Conservation (phyloP, 208 protist species). For the Angomonas deanei region DNA sequence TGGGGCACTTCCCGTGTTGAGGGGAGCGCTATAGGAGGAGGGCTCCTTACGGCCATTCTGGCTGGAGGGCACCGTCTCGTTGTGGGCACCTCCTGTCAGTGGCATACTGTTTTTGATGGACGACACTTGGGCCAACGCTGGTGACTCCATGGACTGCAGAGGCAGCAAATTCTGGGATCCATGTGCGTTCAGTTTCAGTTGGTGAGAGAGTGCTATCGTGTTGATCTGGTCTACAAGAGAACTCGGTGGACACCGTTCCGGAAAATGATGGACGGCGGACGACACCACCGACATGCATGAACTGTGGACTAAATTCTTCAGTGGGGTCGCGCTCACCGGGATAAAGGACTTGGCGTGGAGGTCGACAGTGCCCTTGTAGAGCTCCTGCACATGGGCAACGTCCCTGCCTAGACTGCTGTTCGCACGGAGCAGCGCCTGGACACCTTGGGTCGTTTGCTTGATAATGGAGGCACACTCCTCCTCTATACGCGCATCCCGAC, state of each 20-base stretch:
- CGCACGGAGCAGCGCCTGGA: background rate
- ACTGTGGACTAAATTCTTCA: conserved; percentile 41
- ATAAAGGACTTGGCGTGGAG: conserved; percentile 2
- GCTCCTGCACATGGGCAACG: background rate
- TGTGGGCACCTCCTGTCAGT: too few relatives aligned
- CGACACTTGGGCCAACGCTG: background rate
- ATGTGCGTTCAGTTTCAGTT: too few relatives aligned
- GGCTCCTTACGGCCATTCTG: background rate
- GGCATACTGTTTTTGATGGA: too few relatives aligned
- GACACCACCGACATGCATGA: conserved; percentile 18
- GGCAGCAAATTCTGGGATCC: too few relatives aligned
- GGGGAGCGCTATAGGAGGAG: background rate
- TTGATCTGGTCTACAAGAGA: too few relatives aligned
- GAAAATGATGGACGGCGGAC: background rate
- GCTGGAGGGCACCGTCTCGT: background rate
- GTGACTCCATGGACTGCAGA: background rate
- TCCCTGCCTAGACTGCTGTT: background rate
- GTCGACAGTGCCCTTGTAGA: background rate
- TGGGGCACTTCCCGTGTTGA: background rate
- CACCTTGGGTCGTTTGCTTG: background rate
- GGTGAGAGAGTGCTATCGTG: too few relatives aligned
- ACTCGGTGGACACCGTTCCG: too few relatives aligned
- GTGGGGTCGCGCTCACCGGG: conserved; percentile 16
- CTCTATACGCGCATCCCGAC: background rate
- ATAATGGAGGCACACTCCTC: background rate